Evolutionary conservation across 2,329 filamentous ascomycete species (phyloP), one percentile per base, ranked within the genome.

Genomic region (Lachnellula subtilissima): DNA sequence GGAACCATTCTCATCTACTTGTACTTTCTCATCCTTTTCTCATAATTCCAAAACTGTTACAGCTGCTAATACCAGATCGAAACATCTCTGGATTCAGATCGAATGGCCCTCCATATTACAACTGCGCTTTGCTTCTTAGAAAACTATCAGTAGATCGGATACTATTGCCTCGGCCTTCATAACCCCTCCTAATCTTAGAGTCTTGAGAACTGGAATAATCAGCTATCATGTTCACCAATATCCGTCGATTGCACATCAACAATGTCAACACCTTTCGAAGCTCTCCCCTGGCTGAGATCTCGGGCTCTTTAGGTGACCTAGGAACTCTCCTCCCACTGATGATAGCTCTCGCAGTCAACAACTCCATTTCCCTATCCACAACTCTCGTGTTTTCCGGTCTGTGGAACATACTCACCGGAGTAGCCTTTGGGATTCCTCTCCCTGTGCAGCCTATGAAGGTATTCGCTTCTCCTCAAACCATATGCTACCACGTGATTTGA

Each of bases 321-420:
- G 93, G 93, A 61, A 97, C 93, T 2, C 82, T 96, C 32, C 82
- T 96, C 11, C 93, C 92, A 48, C 83, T 97, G 54, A 89, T 94
- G 78, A 90, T 96, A 66, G 89, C 92, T 2, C 83, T 97, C 28
- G 85, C 91, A 0, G 74, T 89, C 28, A 88, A 89, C 62, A 78
- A 81, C 36, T 92, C 89, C 8, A 89, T 97, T 65, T 87, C 89
- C 22, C 80, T 97, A 1, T 84, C 89, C 25, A 86, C 86, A 48
- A 97, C 93, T 0, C 80, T 97, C 0, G 83, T 97, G 5, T 94
- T 96, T 70, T 92, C 91, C 0, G 94, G 94, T 1, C 67, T 92
- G 9, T 93, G 88, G 72, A 97, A 97, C 67, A 83, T 97, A 54
- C 67, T 88, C 12, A 96, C 92, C 0, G 94, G 93, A 17, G 69